phyloP scores from a whole-genome alignment of 2,329 filamentous ascomycete species.

The Aulographum hederae region DNA sequence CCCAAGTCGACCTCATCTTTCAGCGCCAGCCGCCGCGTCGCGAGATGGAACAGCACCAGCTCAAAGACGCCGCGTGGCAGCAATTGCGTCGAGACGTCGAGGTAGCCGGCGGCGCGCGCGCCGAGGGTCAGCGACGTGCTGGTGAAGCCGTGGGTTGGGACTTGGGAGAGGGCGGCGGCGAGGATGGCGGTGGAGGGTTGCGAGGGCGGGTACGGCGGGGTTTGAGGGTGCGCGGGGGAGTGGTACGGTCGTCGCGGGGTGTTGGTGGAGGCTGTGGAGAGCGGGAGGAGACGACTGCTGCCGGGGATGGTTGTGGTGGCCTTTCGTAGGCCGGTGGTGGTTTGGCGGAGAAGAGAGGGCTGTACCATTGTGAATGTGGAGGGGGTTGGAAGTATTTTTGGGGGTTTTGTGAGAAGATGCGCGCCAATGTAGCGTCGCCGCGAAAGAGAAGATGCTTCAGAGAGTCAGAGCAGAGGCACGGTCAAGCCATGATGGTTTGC shows the following conservation, averaged over 20 bases:
- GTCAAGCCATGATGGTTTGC: too few species aligned
- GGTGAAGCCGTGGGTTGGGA: slow-evolving; percentile 73
- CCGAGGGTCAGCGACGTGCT: slow-evolving; percentile 53
- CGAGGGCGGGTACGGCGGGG: slow-evolving; percentile 44
- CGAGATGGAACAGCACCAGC: slow-evolving; percentile 62
- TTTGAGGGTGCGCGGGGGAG: slow-evolving; percentile 54
- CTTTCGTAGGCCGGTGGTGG: too few species aligned
- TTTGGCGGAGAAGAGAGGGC: too few species aligned
- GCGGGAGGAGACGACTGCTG: too few species aligned
- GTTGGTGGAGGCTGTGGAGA: too few species aligned
- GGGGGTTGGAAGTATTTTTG: too few species aligned
- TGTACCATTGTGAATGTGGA: too few species aligned
- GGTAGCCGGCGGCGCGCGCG: slow-evolving; percentile 67
- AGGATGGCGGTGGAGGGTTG: slow-evolving; percentile 48
- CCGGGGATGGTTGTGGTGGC: too few species aligned
- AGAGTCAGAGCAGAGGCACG: too few species aligned
- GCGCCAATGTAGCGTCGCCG: too few species aligned
- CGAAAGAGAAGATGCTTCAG: too few species aligned
- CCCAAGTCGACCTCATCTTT: slow-evolving; percentile 25
- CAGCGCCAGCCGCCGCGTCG: slow-evolving; percentile 44
- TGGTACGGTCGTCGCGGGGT: slow-evolving; percentile 41
- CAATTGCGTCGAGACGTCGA: slow-evolving; percentile 59
- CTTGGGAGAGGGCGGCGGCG: slow-evolving; percentile 57
- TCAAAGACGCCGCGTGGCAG: slow-evolving; percentile 67
- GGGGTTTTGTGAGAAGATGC: too few species aligned